Conservation (phyloP, 2,329 filamentous ascomycete genomes). For the Trichoderma oligosporum region DNA sequence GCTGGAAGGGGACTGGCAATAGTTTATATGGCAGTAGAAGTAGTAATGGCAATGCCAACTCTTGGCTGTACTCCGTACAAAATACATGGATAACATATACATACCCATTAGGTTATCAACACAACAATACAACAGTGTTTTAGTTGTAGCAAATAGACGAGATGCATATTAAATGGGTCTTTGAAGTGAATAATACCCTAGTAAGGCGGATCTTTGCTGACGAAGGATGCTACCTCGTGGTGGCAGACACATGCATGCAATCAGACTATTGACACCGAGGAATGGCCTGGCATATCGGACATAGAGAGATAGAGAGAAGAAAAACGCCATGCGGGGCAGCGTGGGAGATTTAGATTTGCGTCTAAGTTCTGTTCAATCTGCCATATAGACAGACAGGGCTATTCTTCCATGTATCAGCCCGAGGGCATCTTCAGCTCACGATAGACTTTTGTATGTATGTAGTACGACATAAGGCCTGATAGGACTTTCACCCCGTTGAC, state of each 20-base stretch:
- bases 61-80: not conserved
- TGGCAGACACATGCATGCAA: not conserved
- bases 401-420: too few species aligned
- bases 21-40: slow-evolving; percentile 3
- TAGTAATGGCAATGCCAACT: not conserved
- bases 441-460: not conserved
- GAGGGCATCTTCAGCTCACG: slow-evolving; percentile 1
- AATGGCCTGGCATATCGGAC: not conserved
- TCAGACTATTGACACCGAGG: not conserved
- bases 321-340: not conserved
- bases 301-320: too few species aligned
- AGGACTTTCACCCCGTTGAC: too few species aligned
- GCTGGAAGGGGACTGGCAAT: slow-evolving; percentile 7
- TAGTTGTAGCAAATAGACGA: slow-evolving; percentile 9
- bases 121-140: not conserved
- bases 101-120: not conserved
- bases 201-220: not conserved
- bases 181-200: not conserved
- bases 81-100: not conserved
- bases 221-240: slow-evolving; percentile 15
- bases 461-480: not conserved
- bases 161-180: slow-evolving; percentile 6
- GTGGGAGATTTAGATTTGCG: not conserved
- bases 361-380: not conserved
- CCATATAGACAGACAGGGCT: too few species aligned